These are phyloP conservation scores for Crithidia brevicula DNA, from an alignment of 208 protist genomes.

Conservation along the genomic window DNA sequence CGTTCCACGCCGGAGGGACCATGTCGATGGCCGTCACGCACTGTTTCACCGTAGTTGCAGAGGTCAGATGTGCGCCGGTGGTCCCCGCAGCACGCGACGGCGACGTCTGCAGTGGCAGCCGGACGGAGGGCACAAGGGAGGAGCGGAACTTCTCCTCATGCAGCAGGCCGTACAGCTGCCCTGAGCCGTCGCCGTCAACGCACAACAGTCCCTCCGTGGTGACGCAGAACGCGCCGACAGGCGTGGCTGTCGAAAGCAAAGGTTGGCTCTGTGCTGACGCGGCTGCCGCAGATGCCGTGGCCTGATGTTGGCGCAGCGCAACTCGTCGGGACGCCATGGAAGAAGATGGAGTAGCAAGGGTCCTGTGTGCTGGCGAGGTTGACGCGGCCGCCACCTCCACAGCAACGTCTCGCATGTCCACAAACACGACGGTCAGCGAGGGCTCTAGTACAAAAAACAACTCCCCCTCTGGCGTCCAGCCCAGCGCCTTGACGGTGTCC, in stretches of 20 bases:
- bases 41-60: background rate
- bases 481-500: conserved; percentile 13
- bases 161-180: conserved; percentile 17
- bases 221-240: background rate
- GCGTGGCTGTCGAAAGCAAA: no score
- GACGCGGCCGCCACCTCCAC: no score
- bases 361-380: no score
- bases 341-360: background rate
- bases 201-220: conserved; percentile 11
- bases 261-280: no score
- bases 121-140: conserved; percentile 1
- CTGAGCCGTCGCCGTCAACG: conserved; percentile 7
- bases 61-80: background rate
- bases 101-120: conserved; percentile 3
- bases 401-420: conserved; percentile 14
- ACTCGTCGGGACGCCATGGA: background rate
- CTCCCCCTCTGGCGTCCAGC: conserved; percentile 55
- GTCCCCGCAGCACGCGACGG: background rate
- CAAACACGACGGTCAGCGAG: conserved; percentile 35
- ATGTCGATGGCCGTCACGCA: conserved; percentile 15
- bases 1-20: conserved; percentile 20
- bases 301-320: background rate
- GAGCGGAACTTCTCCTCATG: conserved; percentile 22
- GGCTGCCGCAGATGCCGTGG: background rate
- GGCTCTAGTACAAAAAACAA: conserved; percentile 37